Percentiles rank a stretch among this genome's conserved stretches.
Conservation (phyloP, 495 filamentous ascomycete genomes). For the Cercophora sp. region DNA sequence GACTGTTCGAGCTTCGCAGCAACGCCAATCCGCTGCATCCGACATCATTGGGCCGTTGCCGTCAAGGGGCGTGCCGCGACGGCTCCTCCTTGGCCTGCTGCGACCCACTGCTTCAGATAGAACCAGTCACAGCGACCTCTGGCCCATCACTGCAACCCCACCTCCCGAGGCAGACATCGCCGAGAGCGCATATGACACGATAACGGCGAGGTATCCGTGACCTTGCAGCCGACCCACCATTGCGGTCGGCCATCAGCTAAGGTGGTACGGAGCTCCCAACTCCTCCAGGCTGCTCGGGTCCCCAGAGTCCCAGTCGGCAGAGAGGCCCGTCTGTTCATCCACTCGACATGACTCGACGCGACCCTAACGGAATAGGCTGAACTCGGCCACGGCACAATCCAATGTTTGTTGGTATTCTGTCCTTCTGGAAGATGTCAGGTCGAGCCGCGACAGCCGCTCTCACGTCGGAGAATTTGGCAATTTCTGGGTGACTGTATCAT, state of each 20-base stretch:
- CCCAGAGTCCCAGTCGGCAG: background rate
- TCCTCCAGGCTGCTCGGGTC: background rate
- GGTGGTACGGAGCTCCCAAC: background rate
- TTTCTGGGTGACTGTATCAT: too few species aligned
- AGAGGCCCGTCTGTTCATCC: background rate
- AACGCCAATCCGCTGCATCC: background rate
- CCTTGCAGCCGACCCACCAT: background rate
- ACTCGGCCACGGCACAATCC: background rate
- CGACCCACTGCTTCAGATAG: too few species aligned
- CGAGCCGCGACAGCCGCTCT: background rate
- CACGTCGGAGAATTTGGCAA: background rate
- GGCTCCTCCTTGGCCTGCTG: too few species aligned
- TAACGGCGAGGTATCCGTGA: slow-evolving; percentile 4
- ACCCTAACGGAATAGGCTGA: background rate
- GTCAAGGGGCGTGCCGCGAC: background rate
- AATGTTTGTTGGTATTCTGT: background rate
- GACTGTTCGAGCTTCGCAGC: slow-evolving; percentile 1
- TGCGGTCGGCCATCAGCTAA: too few species aligned
- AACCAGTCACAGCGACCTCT: too few species aligned
- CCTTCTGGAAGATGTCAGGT: background rate
- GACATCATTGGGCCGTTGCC: background rate
- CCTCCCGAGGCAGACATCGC: background rate
- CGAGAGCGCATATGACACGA: background rate
- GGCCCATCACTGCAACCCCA: too few species aligned
- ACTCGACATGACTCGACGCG: background rate